Conservation (phyloP, 495 filamentous ascomycete species). For the Bryoglossum gracile region DNA sequence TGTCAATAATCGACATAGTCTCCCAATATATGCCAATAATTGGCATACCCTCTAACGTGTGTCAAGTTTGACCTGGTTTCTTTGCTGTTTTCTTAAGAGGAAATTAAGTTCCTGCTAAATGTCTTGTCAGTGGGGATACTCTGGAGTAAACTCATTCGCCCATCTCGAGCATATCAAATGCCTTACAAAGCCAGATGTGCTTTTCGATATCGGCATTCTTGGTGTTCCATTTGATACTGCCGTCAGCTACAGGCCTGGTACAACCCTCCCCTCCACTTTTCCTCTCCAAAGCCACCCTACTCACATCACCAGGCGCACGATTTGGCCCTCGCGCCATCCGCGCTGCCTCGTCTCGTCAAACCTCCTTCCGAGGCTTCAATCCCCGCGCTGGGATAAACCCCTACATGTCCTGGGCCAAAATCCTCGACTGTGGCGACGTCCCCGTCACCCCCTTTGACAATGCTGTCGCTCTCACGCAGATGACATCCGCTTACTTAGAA, state of each 20-base stretch:
- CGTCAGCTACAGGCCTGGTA: slow-evolving; percentile 70
- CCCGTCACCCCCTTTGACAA: slow-evolving; percentile 63
- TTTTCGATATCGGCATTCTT: slow-evolving; percentile 71
- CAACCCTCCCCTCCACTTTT: neutral
- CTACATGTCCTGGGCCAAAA: slow-evolving; percentile 41
- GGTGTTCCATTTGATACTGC: slow-evolving; percentile 83
- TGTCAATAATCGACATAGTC: too few species aligned
- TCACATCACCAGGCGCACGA: slow-evolving; percentile 52
- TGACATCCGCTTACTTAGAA: slow-evolving; percentile 33
- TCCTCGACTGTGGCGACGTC: slow-evolving; percentile 72
- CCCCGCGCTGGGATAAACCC: slow-evolving; percentile 71
- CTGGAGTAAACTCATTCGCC: slow-evolving; percentile 73
- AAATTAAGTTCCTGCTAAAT: neutral
- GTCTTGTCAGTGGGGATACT: slow-evolving; percentile 53
- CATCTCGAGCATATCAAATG: slow-evolving; percentile 71
- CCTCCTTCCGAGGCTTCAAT: slow-evolving; percentile 68
- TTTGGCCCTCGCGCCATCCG: slow-evolving; percentile 81
- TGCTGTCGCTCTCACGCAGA: slow-evolving; percentile 59
- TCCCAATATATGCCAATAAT: too few species aligned
- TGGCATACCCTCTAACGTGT: too few species aligned
- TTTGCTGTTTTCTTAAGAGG: too few species aligned
- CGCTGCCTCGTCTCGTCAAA: slow-evolving; percentile 67
- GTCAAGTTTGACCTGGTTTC: too few species aligned
- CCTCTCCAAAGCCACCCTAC: slow-evolving; percentile 24
- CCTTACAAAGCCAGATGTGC: slow-evolving; percentile 55